Base-by-base conservation (phyloP, 371 early-diverging fungal species). In the Mortierella sp. region DNA sequence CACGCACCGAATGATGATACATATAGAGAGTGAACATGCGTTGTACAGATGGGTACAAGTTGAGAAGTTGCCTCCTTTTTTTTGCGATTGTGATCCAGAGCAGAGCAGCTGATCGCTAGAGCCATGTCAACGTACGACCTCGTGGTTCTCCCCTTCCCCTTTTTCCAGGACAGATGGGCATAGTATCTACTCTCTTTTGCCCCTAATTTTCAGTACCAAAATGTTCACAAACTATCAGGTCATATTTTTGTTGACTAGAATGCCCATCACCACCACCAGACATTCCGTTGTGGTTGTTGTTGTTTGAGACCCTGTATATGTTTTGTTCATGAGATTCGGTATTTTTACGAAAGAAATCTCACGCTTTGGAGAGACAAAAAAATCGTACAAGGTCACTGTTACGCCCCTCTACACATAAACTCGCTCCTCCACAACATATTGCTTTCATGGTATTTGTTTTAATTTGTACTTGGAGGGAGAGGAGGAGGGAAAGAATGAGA, bases 161-260 rank as follows among this genome's bases (percentile, higher is more conserved):
- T 15, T 19, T 15, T 58, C 47, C 45, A 62, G 63, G 24, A 45
- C 47, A 45, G 63, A 62, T 62, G 63, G 10, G 22, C 28, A 62
- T 24, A 45, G 21, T 2, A 21, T 22, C 50, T 50, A 50, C 50
- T n/a, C n/a, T 36, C 36, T 33, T 28, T 28, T 19, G 11, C 43
- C 24, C 45, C 43, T 43, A 43, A 16, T 15, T 64, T 7, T 24
- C n/a, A 15, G 33, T 58, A 19, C 1, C 36, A 40, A 36, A 45
- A 43, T 40, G 57, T 24, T 22, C 28, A 69, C 16, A 48, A 38
- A 59, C 45, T 32, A 63, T 64, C 70, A 63, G 63, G 64, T 50
- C 48, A 58, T 59, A 43, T 33, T 58, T 70, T 41, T 52, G 15
- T 40, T 55, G 55, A 11, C 55, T 55, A 32, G 32, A 55, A 55